Conservation (phyloP, 1,284 basidiomycete species). For the Limonomyces culmigenus region DNA sequence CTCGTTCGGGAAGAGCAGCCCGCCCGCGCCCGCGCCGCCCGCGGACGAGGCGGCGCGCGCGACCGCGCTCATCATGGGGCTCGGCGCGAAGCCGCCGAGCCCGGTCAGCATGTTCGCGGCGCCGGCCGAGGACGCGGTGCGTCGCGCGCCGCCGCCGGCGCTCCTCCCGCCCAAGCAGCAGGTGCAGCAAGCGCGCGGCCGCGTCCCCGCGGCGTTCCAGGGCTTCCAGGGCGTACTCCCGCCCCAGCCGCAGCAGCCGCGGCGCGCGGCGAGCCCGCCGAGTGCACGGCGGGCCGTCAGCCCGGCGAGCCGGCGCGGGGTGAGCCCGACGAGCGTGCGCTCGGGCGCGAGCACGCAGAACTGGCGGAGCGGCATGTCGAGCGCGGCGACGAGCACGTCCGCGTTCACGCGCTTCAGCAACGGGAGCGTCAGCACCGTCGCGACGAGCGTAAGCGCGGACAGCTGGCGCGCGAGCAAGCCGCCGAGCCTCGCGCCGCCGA, state of each 20-base stretch:
- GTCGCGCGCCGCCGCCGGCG: not conserved
- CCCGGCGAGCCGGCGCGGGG: too few relatives aligned
- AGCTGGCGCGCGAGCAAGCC: slow-evolving; percentile 37
- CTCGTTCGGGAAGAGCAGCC: slow-evolving; percentile 44
- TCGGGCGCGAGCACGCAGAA: slow-evolving; percentile 38
- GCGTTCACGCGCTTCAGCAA: slow-evolving; percentile 70
- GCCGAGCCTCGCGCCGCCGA: slow-evolving; percentile 2
- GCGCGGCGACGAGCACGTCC: slow-evolving; percentile 46
- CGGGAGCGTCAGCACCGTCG: slow-evolving; percentile 58
- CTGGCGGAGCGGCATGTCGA: slow-evolving; percentile 63
- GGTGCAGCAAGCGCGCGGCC: not conserved
- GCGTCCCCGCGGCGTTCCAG: slow-evolving; percentile 6
- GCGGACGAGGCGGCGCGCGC: slow-evolving; percentile 52
- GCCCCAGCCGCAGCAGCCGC: too few relatives aligned
- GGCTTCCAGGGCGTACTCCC: too few relatives aligned
- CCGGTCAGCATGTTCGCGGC: not conserved
- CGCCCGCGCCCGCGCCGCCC: slow-evolving; percentile 8
- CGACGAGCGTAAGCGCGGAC: slow-evolving; percentile 53
- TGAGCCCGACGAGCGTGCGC: slow-evolving; percentile 35
- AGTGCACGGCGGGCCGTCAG: slow-evolving; percentile 36
- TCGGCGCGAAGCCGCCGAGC: slow-evolving; percentile 10
- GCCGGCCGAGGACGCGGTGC: not conserved
- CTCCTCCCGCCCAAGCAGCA: too few relatives aligned
- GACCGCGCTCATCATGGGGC: slow-evolving; percentile 49
- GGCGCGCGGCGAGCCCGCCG: too few relatives aligned